Evolutionary conservation across 2,329 filamentous ascomycete species (phyloP), one percentile per base, ranked within the genome.

Genomic region (Talaromyces marneffei): DNA sequence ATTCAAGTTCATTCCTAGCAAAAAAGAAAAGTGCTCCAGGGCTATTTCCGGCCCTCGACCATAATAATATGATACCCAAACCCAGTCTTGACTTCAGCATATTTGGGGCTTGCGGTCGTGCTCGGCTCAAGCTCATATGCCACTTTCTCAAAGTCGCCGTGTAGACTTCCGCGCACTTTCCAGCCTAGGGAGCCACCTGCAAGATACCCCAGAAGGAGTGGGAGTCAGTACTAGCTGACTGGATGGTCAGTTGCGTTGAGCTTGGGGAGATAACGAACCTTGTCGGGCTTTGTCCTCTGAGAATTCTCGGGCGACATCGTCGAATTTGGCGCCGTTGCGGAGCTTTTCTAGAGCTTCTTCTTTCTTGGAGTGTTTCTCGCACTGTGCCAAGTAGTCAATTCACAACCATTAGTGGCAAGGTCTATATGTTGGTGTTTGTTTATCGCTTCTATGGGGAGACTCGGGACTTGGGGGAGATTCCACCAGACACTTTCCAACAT

Each of bases 11-110:
- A 35, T 12, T 35, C 10, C 14, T 2, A 35, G 33, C 8, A 10
- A 8, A 29, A n/a, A 27, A 23, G 25, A n/a, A 48, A 48, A 46
- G n/a, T 29, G 14, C 3, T 10, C 4, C 23, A n/a, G n/a, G 5
- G n/a, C 25, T 59, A 86, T 71, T 85, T 86, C 70, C 85, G 77
- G 55, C 85, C 85, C 69, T 87, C 85, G 2, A 87, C 84, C 84
- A 87, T 87, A 57, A 87, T 80, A 65, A 88, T 83, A 73, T 87
- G 85, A 76, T 87, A 88, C n/a, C 85, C 85, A 73, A 85, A 83
- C 14, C 78, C 78, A 8, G 85, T 87, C 77, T 86, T 87, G 50
- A 81, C 81, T 72, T 87, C 85, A 1, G 72, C 83, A 71, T 80
- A 84, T 70, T 85, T 85, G 1, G 85, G 85, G 66, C 77, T 85